Conservation (phyloP, 2,329 filamentous ascomycete genomes). For the Pseudocercospora macadamiae region DNA sequence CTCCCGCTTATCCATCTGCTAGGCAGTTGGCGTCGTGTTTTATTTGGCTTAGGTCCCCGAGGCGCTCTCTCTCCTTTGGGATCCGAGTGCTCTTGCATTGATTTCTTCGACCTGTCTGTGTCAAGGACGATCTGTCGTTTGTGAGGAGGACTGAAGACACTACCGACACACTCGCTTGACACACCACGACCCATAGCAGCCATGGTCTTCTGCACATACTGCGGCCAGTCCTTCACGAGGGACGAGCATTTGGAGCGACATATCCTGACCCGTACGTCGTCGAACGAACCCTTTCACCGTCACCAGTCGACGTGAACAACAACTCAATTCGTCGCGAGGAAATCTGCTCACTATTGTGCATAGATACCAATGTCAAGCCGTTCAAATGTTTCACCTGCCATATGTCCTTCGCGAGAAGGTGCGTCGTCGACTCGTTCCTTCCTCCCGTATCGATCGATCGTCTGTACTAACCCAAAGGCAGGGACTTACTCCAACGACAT, state of each 20-base stretch:
- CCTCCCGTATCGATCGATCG: conserved; percentile 13
- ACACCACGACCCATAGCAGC: conserved; percentile 12
- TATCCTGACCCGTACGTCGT: conserved; percentile 53
- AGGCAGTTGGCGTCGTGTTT: conserved; percentile 19
- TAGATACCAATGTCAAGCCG: conserved; percentile 59
- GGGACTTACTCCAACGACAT: conserved; percentile 55
- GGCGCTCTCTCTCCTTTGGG: conserved; percentile 12
- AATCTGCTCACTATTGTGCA: conserved; percentile 9
- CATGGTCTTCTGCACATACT: conserved; percentile 59
- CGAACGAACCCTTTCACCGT: background rate
- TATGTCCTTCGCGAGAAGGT: conserved; percentile 58
- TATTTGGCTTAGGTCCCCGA: conserved; percentile 21
- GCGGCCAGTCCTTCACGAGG: conserved; percentile 56
- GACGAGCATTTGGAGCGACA: conserved; percentile 58
- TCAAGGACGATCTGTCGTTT: background rate
- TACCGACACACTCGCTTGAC: conserved; percentile 6
- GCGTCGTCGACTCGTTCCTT: conserved; percentile 28
- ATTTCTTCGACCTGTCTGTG: conserved; percentile 22
- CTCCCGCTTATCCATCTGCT: conserved; percentile 22
- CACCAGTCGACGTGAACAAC: background rate
- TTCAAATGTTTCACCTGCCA: conserved; percentile 59
- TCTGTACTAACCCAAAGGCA: conserved; percentile 28
- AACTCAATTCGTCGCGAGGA: background rate
- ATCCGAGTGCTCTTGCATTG: conserved; percentile 20
- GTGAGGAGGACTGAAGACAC: conserved; percentile 8